Evolutionary conservation across 139 green algal species (phyloP).

Genomic region (Micromonas commoda): DNA sequence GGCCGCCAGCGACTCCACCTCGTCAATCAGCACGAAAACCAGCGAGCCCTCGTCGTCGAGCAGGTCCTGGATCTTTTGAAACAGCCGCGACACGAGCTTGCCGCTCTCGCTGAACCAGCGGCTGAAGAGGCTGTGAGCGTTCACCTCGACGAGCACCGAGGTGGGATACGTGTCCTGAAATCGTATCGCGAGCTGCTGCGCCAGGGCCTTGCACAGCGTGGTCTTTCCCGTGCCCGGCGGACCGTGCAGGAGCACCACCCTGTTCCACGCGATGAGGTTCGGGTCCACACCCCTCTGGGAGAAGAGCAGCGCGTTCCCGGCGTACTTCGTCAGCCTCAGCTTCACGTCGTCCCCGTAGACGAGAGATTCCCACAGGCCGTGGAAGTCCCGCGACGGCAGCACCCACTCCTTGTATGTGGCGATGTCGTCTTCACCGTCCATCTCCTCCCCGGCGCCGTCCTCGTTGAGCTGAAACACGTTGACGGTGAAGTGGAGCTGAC

Average conservation of each 20-base stretch:
- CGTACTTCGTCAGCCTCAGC: constrained; percentile 70
- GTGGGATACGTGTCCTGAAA: constrained; percentile 32
- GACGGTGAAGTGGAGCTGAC: not conserved
- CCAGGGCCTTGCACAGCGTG: constrained; percentile 75
- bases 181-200: constrained; percentile 63
- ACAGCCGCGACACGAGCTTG: constrained; percentile 73
- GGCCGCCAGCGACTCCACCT: constrained; percentile 71
- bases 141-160: constrained; percentile 81
- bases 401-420: constrained; percentile 64
- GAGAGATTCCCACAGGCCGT: constrained; percentile 71
- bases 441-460: constrained; percentile 20
- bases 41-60: constrained; percentile 77
- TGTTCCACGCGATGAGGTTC: constrained; percentile 77
- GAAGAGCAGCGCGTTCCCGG: constrained; percentile 79
- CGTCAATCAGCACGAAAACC: constrained; percentile 89
- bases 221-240: constrained; percentile 73
- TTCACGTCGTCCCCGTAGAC: constrained; percentile 76
- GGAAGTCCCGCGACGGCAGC: constrained; percentile 59
- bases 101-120: constrained; percentile 91
- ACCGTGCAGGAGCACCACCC: constrained; percentile 68
- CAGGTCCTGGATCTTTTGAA: constrained; percentile 73
- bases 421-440: constrained; percentile 59
- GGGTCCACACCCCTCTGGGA: constrained; percentile 60
- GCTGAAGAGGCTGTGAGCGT: constrained; percentile 91
- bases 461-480: constrained; percentile 14